Evolutionary conservation across 805 yeast species (phyloP).

Genomic region (Kodamaea kakaduensis): DNA sequence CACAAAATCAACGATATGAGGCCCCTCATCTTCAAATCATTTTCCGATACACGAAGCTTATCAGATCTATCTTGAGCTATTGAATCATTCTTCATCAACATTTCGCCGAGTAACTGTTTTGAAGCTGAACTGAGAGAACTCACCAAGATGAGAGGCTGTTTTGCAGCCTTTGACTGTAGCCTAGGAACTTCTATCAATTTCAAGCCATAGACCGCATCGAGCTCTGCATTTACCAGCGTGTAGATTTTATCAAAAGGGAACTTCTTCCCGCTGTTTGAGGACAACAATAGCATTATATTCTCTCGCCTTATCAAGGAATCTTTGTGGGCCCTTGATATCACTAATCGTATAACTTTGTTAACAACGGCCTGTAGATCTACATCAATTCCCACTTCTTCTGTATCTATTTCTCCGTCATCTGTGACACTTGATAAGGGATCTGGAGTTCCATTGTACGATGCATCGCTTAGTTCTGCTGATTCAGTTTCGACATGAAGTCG

Average conservation of each 20-base stretch:
- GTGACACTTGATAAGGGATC: background rate
- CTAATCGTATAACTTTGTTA: conserved; percentile 14
- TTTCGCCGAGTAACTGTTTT: conserved; percentile 21
- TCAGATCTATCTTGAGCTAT: conserved; percentile 11
- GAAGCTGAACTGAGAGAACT: conserved; percentile 19
- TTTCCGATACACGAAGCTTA: conserved; percentile 9
- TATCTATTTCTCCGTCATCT: conserved; percentile 1
- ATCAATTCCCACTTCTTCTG: conserved; percentile 1
- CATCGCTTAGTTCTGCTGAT: background rate
- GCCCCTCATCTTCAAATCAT: conserved; percentile 20
- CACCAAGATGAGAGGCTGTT: conserved; percentile 19
- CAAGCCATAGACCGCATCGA: conserved; percentile 27
- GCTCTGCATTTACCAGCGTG: conserved; percentile 13
- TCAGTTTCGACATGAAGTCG: conserved; percentile 5
- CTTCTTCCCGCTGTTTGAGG: conserved; percentile 2
- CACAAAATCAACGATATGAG: conserved; percentile 26
- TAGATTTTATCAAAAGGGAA: conserved; percentile 16
- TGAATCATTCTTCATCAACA: conserved; percentile 18
- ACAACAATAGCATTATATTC: conserved; percentile 14
- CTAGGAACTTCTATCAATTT: conserved; percentile 18
- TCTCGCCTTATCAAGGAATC: conserved; percentile 23
- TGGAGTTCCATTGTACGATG: background rate
- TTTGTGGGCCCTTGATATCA: conserved; percentile 20
- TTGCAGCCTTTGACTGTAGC: conserved; percentile 7
- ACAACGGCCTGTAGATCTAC: conserved; percentile 9